Evolutionary conservation across 2,329 filamentous ascomycete genomes (phyloP).

Genomic region (Fusarium stilboides): DNA sequence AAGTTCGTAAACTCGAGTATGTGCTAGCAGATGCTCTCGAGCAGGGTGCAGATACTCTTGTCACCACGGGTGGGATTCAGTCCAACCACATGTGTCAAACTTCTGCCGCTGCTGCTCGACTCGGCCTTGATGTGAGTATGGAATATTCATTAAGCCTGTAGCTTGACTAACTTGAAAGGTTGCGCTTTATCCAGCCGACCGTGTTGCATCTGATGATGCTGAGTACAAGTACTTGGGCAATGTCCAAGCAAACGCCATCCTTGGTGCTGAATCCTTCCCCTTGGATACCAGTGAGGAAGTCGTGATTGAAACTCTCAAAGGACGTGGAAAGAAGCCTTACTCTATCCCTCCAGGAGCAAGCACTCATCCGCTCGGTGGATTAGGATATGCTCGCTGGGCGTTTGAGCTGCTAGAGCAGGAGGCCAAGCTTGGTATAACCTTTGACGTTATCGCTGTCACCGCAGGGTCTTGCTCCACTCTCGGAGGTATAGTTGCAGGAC

Average conservation of each 20-base stretch:
- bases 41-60: constrained; percentile 31
- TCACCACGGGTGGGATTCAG: constrained; percentile 33
- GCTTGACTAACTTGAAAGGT: constrained; percentile 2
- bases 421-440: constrained; percentile 9
- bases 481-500: constrained; percentile 26
- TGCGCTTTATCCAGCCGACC: constrained; percentile 27
- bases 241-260: constrained; percentile 24
- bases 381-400: constrained; percentile 36
- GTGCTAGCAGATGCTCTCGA: constrained; percentile 31
- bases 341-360: constrained; percentile 31
- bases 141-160: rapidly evolving
- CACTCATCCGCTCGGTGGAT: constrained; percentile 22
- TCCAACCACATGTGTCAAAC: constrained; percentile 42
- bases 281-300: constrained; percentile 15
- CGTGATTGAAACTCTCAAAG: constrained; percentile 7
- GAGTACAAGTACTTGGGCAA: constrained; percentile 35
- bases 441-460: constrained; percentile 22
- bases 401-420: constrained; percentile 36
- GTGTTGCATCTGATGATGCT: constrained; percentile 4
- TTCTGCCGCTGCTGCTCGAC: constrained; percentile 30
- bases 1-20: constrained; percentile 37
- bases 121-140: constrained; percentile 21
- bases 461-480: constrained; percentile 36
- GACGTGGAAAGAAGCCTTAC: constrained; percentile 22
- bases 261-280: constrained; percentile 34